These are phyloP conservation scores for Daedaleopsis sinensis DNA, from an alignment of 768 basidiomycete species.

Conservation along the genomic window DNA sequence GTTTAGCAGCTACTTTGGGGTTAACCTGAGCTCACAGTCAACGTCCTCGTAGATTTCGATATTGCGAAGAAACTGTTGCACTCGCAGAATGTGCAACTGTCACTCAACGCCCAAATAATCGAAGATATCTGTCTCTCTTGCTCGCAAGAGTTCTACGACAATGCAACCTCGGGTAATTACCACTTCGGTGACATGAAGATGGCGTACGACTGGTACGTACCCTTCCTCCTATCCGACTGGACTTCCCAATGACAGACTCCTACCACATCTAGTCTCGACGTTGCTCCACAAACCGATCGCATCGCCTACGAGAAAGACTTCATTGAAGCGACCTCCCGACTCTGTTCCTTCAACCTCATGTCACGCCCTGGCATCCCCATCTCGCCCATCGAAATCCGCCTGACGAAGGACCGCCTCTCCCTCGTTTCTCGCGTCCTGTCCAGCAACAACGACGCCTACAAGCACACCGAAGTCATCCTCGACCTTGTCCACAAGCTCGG, in stretches of 20 bases:
- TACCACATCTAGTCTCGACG: slow-evolving; percentile 64
- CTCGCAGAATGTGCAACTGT: slow-evolving; percentile 46
- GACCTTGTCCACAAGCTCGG: slow-evolving; percentile 91
- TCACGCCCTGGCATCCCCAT: slow-evolving; percentile 77
- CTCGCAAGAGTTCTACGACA: slow-evolving; percentile 93
- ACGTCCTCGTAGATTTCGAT: slow-evolving; percentile 53
- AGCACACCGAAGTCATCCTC: slow-evolving; percentile 89
- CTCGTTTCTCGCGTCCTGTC: slow-evolving; percentile 88
- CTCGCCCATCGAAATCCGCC: slow-evolving; percentile 90
- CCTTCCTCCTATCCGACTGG: slow-evolving; percentile 4
- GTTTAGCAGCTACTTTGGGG: slow-evolving; percentile 38
- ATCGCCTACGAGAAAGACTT: slow-evolving; percentile 81
- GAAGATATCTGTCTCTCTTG: slow-evolving; percentile 83
- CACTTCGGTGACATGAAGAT: slow-evolving; percentile 95
- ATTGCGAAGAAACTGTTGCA: slow-evolving; percentile 67
- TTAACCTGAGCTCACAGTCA: neutral
- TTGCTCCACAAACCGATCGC: slow-evolving; percentile 64
- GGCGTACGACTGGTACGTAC: slow-evolving; percentile 87
- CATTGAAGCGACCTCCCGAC: slow-evolving; percentile 95
- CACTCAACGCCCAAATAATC: slow-evolving; percentile 50
- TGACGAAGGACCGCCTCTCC: slow-evolving; percentile 85
- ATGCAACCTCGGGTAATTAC: slow-evolving; percentile 89
- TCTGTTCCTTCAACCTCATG: slow-evolving; percentile 88
- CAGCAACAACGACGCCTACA: slow-evolving; percentile 84
- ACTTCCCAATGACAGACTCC: slow-evolving; percentile 5